A percentile compares a stretch with the other conserved stretches of the same genome.
Evolutionary conservation across 2,329 filamentous ascomycete species (phyloP).

Genomic region (Zopfia rhizophila): DNA sequence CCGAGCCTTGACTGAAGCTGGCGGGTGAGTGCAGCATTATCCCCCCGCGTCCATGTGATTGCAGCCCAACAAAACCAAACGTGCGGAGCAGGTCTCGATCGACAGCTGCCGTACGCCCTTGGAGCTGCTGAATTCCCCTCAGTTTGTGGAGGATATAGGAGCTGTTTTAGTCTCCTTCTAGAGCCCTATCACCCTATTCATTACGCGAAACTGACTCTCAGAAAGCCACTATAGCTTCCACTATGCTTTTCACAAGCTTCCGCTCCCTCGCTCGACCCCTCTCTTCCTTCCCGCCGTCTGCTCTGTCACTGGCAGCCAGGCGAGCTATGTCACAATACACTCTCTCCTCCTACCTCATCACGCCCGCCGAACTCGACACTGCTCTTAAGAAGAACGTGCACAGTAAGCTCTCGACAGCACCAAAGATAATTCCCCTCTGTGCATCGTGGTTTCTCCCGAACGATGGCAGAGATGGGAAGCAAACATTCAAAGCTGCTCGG

Average conservation of each 20-base stretch:
- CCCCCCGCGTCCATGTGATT: too few species aligned
- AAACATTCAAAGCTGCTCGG: conserved; percentile 79
- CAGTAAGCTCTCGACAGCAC: conserved; percentile 80
- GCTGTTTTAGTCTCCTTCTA: conserved; percentile 4
- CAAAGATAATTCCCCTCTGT: conserved; percentile 87
- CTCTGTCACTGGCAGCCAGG: conserved; percentile 24
- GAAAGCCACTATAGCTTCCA: conserved; percentile 28
- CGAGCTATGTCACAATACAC: conserved; percentile 44
- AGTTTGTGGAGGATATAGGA: not conserved
- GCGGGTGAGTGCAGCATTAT: too few species aligned
- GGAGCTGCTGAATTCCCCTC: too few species aligned
- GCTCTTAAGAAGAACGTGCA: conserved; percentile 85
- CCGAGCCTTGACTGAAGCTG: too few species aligned
- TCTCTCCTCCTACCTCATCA: conserved; percentile 86
- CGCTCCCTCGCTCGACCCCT: conserved; percentile 37
- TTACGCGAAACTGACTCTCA: conserved; percentile 3
- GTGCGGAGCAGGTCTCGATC: too few species aligned
- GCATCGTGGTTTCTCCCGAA: conserved; percentile 98
- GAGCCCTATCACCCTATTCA: conserved; percentile 4
- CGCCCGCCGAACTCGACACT: conserved; percentile 81
- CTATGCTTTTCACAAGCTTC: conserved; percentile 42
- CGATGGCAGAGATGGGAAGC: conserved; percentile 81
- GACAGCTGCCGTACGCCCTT: too few species aligned
- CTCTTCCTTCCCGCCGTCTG: conserved; percentile 22
- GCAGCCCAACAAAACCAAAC: too few species aligned